Evolutionary conservation across 306 rosid genomes (phyloP).

Genomic region (Cotoneaster glaucophyllus): DNA sequence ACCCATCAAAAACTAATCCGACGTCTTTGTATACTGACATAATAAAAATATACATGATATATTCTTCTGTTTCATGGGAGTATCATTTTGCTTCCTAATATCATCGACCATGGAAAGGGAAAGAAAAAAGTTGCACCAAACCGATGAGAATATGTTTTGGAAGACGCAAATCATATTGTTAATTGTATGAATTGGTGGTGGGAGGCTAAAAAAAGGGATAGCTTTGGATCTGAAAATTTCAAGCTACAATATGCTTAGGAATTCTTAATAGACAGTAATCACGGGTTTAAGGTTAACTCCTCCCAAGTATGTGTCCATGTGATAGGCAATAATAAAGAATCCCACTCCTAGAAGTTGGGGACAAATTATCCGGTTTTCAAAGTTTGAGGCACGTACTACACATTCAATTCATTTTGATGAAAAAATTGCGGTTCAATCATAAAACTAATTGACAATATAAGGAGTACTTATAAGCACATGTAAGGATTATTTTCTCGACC

Average conservation of each 20-base stretch:
- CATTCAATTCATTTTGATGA: no score
- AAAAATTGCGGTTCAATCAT: no score
- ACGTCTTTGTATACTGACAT: background rate
- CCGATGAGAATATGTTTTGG: background rate
- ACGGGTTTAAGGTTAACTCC: background rate
- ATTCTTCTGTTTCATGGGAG: no score
- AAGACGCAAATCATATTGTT: background rate
- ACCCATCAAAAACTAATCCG: background rate
- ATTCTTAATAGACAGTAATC: background rate
- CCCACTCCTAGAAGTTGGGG: background rate
- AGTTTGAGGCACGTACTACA: background rate
- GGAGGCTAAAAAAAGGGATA: background rate
- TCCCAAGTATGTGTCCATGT: background rate
- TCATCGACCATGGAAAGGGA: no score
- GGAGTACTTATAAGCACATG: no score
- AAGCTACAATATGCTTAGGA: background rate
- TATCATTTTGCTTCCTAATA: no score
- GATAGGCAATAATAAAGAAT: background rate
- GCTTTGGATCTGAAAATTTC: background rate
- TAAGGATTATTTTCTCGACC: no score
- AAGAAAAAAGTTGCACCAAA: background rate
- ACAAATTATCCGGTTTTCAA: background rate
- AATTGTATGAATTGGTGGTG: background rate
- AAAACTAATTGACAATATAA: no score
- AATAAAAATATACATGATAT: no score